phyloP scores from a whole-genome alignment of 768 basidiomycete genomes.

The Pulveroboletus frians region DNA sequence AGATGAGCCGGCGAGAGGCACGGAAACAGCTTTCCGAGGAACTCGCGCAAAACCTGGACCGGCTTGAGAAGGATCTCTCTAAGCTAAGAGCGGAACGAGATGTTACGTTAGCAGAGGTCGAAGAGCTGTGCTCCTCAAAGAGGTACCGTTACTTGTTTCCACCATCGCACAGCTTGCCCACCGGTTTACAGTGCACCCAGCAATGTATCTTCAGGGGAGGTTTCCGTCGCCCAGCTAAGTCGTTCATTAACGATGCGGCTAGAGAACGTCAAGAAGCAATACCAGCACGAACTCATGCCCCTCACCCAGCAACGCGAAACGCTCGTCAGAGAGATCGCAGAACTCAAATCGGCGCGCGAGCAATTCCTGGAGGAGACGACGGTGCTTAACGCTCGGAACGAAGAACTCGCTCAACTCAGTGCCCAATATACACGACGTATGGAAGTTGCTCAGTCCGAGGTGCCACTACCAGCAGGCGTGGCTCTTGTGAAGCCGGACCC shows the following conservation, averaged over 20 bases:
- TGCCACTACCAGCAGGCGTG: slow-evolving; percentile 9
- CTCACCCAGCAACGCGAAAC: slow-evolving; percentile 78
- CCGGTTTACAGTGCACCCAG: slow-evolving; percentile 21
- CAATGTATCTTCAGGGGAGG: slow-evolving; percentile 27
- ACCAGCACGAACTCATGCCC: slow-evolving; percentile 80
- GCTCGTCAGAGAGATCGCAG: slow-evolving; percentile 73
- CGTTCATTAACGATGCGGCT: slow-evolving; percentile 80
- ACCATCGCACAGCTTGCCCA: slow-evolving; percentile 21
- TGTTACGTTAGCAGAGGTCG: slow-evolving; percentile 87
- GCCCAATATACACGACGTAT: slow-evolving; percentile 76
- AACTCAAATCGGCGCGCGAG: slow-evolving; percentile 82
- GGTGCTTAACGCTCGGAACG: slow-evolving; percentile 84
- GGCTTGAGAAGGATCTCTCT: slow-evolving; percentile 80
- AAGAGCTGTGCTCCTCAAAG: slow-evolving; percentile 75
- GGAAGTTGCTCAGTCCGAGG: slow-evolving; percentile 38
- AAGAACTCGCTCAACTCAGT: slow-evolving; percentile 85
- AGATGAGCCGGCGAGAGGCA: slow-evolving; percentile 70
- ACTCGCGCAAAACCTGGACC: slow-evolving; percentile 66
- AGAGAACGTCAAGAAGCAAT: slow-evolving; percentile 82
- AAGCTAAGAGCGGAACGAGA: slow-evolving; percentile 87
- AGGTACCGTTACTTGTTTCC: slow-evolving; percentile 42
- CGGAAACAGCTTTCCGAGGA: slow-evolving; percentile 78
- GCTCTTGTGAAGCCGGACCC: slow-evolving; percentile 7
- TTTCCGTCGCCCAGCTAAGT: slow-evolving; percentile 42
- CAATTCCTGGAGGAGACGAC: slow-evolving; percentile 89